Percentiles rank a stretch among this genome's conserved stretches.
Conservation (phyloP, 2,329 filamentous ascomycete genomes). For the Trichoderma breve region DNA sequence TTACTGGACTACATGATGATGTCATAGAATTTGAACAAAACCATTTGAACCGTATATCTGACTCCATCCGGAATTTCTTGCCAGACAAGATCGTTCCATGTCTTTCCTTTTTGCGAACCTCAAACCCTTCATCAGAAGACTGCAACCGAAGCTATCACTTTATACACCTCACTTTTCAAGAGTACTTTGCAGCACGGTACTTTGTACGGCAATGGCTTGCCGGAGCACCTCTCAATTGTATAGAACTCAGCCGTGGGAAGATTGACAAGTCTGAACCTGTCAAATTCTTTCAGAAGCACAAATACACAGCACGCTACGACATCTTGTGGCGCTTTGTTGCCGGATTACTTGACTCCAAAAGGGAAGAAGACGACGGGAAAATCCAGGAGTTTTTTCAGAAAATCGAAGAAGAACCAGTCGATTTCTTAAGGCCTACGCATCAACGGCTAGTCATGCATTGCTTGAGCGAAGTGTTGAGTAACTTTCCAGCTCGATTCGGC, state of each 20-base stretch:
- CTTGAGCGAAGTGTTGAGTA: neutral
- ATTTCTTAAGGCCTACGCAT: neutral
- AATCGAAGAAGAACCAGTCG: neutral
- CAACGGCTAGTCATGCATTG: neutral
- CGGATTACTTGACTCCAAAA: neutral
- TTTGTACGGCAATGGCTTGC: neutral
- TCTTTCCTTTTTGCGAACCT: neutral
- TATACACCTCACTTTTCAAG: constrained; percentile 42
- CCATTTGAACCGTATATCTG: neutral
- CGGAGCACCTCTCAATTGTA: neutral
- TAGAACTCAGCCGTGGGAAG: neutral
- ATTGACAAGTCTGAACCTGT: neutral
- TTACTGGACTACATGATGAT: neutral
- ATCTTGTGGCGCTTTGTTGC: constrained; percentile 10
- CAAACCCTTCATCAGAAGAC: constrained; percentile 14
- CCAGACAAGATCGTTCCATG: neutral
- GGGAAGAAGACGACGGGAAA: neutral
- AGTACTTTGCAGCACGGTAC: constrained; percentile 36
- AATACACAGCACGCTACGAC: constrained; percentile 2
- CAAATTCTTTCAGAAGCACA: neutral
- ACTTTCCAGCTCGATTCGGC: neutral
- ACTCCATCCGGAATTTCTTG: neutral
- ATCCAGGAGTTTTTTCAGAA: neutral
- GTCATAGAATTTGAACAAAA: neutral
- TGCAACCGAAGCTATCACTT: constrained; percentile 37